Percentiles rank a stretch among this genome's conserved stretches.
Conservation (phyloP, 176 grass and related monocot genomes). For the Ensete glaucum region DNA sequence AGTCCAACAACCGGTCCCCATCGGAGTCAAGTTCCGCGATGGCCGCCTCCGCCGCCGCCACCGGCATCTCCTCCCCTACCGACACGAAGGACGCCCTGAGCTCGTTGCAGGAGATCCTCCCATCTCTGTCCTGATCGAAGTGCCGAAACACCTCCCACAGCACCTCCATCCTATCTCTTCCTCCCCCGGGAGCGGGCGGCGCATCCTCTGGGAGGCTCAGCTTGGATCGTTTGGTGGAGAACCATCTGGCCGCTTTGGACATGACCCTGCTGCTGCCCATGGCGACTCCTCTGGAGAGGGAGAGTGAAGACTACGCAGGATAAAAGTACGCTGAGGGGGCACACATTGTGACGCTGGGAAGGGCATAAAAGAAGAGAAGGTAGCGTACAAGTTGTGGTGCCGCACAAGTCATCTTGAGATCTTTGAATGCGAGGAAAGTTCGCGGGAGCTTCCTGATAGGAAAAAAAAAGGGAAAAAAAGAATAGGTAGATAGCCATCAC, state of each 20-base stretch:
- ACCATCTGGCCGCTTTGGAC: constrained; percentile 13
- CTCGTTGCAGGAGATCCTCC: constrained; percentile 67
- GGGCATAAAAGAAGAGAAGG: neutral
- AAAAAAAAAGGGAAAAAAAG: neutral
- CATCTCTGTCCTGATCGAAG: constrained; percentile 73
- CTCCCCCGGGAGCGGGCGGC: constrained; percentile 25
- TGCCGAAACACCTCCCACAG: constrained; percentile 71
- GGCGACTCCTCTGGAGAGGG: neutral
- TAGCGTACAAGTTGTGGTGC: neutral
- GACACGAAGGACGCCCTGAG: constrained; percentile 59
- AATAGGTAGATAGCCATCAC: too few relatives aligned
- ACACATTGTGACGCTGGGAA: neutral
- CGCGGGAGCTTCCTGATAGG: neutral
- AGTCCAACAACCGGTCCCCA: constrained; percentile 38
- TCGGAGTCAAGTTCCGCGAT: constrained; percentile 24
- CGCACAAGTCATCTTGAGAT: neutral
- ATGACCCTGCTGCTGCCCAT: neutral
- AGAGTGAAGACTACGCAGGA: too few relatives aligned
- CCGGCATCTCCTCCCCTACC: constrained; percentile 63
- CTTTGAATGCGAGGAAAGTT: constrained; percentile 1
- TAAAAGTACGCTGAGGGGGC: too few relatives aligned
- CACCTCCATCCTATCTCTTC: constrained; percentile 16
- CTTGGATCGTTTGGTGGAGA: constrained; percentile 48
- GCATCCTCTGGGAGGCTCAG: constrained; percentile 35
- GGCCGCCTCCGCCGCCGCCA: constrained; percentile 23